phyloP scores from a whole-genome alignment of 495 filamentous ascomycete genomes.

The Neurospora sp. region DNA sequence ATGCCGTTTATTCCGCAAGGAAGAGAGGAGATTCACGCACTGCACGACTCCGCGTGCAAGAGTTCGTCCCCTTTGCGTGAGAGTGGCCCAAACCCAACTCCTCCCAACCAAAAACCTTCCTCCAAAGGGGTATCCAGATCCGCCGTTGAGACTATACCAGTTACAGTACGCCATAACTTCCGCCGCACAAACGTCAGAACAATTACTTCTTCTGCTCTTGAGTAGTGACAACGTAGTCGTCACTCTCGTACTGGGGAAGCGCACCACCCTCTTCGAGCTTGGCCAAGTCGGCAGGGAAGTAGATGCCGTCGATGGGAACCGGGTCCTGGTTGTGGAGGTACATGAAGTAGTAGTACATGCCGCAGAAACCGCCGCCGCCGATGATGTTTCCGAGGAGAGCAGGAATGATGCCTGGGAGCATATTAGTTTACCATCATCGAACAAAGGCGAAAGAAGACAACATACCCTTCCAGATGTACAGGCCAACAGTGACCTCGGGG shows the following conservation, averaged over 20 bases:
- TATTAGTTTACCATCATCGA: neutral
- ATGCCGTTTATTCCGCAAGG: neutral
- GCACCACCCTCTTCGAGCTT: neutral
- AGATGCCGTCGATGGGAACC: constrained; percentile 13
- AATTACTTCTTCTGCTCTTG: neutral
- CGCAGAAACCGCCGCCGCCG: constrained; percentile 43
- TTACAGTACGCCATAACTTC: neutral
- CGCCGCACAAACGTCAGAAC: neutral
- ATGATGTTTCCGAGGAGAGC: constrained; percentile 47
- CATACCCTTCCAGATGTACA: constrained; percentile 54
- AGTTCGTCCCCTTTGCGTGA: neutral
- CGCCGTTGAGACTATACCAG: neutral
- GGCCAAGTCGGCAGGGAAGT: constrained; percentile 1
- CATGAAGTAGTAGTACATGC: constrained; percentile 43
- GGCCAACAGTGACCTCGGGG: constrained; percentile 36
- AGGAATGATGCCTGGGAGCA: constrained; percentile 39
- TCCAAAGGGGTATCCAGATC: neutral
- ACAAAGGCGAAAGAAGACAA: neutral
- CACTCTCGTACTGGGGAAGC: constrained; percentile 1
- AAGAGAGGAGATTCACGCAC: neutral
- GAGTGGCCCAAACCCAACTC: neutral
- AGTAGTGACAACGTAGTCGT: neutral
- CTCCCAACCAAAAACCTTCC: neutral
- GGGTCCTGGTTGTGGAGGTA: constrained; percentile 23
- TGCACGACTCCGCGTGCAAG: neutral